Percentiles rank a stretch among this genome's conserved stretches.
phyloP scores from a whole-genome alignment of 2,329 filamentous ascomycete genomes.

The Geosmithia morbida region DNA sequence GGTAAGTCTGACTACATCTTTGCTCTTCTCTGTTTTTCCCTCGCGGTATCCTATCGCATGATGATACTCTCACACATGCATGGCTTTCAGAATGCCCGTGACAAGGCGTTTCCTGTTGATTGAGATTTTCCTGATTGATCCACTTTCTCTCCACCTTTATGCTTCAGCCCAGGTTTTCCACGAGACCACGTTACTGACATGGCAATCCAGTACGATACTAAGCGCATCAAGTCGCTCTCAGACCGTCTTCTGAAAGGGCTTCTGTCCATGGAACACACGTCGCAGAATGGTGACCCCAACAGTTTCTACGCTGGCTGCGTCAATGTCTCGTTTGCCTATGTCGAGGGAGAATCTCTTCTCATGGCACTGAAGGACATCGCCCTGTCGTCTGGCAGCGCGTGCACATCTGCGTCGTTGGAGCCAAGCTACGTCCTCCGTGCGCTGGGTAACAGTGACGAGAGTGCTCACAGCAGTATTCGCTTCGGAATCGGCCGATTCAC shows the following conservation, averaged over 20 bases:
- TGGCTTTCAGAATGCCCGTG: conserved; percentile 75
- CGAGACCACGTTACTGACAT: conserved; percentile 8
- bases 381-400: conserved; percentile 88
- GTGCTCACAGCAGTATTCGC: conserved; percentile 91
- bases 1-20: conserved; percentile 42
- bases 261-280: conserved; percentile 80
- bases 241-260: conserved; percentile 73
- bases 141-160: neutral
- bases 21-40: conserved; percentile 7
- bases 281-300: conserved; percentile 71
- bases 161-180: neutral
- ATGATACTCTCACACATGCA: conserved; percentile 83
- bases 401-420: conserved; percentile 91
- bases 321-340: conserved; percentile 96
- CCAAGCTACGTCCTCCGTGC: conserved; percentile 93
- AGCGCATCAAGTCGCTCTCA: conserved; percentile 70
- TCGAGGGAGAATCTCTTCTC: conserved; percentile 91
- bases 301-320: conserved; percentile 92
- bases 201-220: conserved; percentile 67
- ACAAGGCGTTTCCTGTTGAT: conserved; percentile 40
- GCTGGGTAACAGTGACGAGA: conserved; percentile 92
- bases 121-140: conserved; percentile 50
- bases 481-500: conserved; percentile 98
- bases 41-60: conserved; percentile 24
- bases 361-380: conserved; percentile 99